A percentile compares a stretch with the other conserved stretches of the same genome.
Evolutionary conservation across 345 rosid species (phyloP).

Genomic region (Populus nigra): DNA sequence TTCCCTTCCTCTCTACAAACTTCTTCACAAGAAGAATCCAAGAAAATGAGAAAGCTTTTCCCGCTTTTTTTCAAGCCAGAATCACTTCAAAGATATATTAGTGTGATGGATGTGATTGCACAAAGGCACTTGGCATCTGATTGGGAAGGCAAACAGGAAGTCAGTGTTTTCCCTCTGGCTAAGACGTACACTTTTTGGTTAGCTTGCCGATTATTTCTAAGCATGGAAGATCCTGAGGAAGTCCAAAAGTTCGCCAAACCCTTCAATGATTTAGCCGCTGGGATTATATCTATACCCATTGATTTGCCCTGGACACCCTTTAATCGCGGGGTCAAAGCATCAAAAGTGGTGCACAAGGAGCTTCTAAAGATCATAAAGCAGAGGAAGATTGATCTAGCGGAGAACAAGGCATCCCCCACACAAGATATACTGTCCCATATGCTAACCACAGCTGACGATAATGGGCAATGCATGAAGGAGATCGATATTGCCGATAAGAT

Average conservation of each 20-base stretch:
- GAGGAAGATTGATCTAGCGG: background rate
- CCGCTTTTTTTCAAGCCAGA: conserved; percentile 42
- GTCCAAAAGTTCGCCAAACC: background rate
- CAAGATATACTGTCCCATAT: background rate
- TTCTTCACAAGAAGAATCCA: conserved; percentile 31
- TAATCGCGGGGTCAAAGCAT: background rate
- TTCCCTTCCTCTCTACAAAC: conserved; percentile 36
- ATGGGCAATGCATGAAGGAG: background rate
- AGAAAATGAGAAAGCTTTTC: conserved; percentile 29
- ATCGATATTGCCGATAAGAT: background rate
- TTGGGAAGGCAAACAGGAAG: conserved; percentile 34
- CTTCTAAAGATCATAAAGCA: background rate
- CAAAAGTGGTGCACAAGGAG: background rate
- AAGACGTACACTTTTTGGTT: conserved; percentile 35
- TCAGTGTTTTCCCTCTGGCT: conserved; percentile 29
- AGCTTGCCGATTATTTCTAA: conserved; percentile 37
- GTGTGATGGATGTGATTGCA: conserved; percentile 33
- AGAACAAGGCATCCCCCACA: background rate
- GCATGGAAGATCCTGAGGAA: conserved; percentile 7
- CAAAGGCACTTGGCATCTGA: conserved; percentile 21
- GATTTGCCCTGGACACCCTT: background rate
- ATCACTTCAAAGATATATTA: conserved; percentile 27
- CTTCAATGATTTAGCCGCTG: background rate
- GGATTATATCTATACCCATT: background rate
- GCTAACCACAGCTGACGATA: background rate